These are phyloP conservation scores for Neckera pumila DNA, from an alignment of 225 moss, liverwort and hornwort species.

Conservation along the genomic window DNA sequence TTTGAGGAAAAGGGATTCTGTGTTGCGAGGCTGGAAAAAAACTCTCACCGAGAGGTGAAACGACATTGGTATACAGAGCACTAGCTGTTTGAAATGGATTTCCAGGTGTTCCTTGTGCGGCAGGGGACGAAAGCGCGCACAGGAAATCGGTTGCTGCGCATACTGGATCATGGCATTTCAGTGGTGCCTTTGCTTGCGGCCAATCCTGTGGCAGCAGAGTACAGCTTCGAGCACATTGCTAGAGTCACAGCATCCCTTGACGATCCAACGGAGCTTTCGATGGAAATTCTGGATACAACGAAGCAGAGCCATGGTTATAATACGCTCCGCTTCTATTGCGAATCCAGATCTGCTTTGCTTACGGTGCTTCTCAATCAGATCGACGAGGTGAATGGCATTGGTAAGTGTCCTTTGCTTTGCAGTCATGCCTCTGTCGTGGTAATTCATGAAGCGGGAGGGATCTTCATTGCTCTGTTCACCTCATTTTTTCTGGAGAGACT, in stretches of 20 bases:
- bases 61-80: background rate
- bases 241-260: conserved; percentile 73
- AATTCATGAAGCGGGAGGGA: background rate
- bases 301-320: conserved; percentile 40
- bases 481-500: background rate
- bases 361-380: conserved; percentile 82
- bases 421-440: background rate
- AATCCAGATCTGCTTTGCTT: conserved; percentile 82
- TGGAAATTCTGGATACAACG: conserved; percentile 74
- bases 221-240: conserved; percentile 84
- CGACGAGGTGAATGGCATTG: conserved; percentile 98
- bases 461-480: background rate
- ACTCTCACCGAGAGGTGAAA: background rate
- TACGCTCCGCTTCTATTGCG: conserved; percentile 66
- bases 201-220: conserved; percentile 65
- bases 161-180: conserved; percentile 82
- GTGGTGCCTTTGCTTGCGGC: conserved; percentile 58
- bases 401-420: conserved; percentile 25
- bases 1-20: background rate
- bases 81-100: conserved; percentile 24
- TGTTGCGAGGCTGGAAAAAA: background rate
- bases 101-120: conserved; percentile 37
- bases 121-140: conserved; percentile 41
- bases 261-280: conserved; percentile 68
- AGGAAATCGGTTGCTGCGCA: conserved; percentile 70